phyloP scores from a whole-genome alignment of 2,329 filamentous ascomycete species.

The Curvularia spicifera region DNA sequence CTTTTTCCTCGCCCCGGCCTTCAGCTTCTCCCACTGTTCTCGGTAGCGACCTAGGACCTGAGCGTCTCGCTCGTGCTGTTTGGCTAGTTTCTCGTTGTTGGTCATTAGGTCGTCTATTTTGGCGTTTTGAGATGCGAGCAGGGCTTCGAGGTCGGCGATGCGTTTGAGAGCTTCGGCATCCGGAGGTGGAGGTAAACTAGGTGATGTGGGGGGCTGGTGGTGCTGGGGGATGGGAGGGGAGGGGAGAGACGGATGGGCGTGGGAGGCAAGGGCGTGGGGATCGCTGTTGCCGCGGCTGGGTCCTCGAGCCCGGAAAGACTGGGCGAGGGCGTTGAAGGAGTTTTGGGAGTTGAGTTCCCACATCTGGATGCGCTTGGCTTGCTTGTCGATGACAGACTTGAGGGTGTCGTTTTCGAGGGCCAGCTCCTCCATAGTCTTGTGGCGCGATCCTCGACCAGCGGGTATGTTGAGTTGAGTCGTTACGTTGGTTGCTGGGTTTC shows the following conservation, averaged over 20 bases:
- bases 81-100: slow-evolving; percentile 67
- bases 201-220: slow-evolving; percentile 4
- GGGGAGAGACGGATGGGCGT: slow-evolving; percentile 28
- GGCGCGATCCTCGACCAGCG: slow-evolving; percentile 44
- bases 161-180: slow-evolving; percentile 26
- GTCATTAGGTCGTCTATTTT: slow-evolving; percentile 58
- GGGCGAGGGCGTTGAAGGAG: slow-evolving; percentile 82
- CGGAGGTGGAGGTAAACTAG: background rate
- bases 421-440: slow-evolving; percentile 83
- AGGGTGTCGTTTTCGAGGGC: slow-evolving; percentile 86
- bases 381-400: slow-evolving; percentile 82
- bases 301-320: slow-evolving; percentile 65
- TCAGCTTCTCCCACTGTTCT: slow-evolving; percentile 72
- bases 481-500: slow-evolving; percentile 24
- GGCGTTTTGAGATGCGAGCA: slow-evolving; percentile 33
- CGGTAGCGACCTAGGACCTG: slow-evolving; percentile 63
- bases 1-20: slow-evolving; percentile 63
- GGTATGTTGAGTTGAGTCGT: slow-evolving; percentile 40
- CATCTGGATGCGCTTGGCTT: slow-evolving; percentile 85
- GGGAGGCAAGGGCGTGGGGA: slow-evolving; percentile 29
- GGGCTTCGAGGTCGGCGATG: slow-evolving; percentile 38
- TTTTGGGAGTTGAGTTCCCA: slow-evolving; percentile 94
- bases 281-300: slow-evolving; percentile 30
- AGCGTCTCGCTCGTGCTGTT: slow-evolving; percentile 66
- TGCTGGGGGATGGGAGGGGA: slow-evolving; percentile 22